phyloP scores from a whole-genome alignment of 176 grass and related monocot genomes.

The Cenchrus fungigraminus region DNA sequence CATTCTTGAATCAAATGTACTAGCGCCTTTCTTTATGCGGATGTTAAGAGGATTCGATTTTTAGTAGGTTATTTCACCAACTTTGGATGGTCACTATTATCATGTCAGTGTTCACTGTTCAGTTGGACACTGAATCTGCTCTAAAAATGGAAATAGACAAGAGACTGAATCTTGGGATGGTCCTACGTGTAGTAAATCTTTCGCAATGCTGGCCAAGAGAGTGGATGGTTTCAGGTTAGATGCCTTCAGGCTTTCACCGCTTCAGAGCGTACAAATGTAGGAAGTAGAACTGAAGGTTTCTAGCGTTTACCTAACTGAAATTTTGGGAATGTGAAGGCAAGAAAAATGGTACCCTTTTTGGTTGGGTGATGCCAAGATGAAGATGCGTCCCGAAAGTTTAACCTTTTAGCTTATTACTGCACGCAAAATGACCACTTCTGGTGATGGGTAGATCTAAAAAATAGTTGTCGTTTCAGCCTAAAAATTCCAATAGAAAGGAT shows the following conservation, averaged over 20 bases:
- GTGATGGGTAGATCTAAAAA: constrained; percentile 43
- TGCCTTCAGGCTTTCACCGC: not conserved
- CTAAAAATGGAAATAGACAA: not conserved
- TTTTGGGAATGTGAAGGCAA: not conserved
- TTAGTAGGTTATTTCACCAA: not conserved
- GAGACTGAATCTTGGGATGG: constrained; percentile 18
- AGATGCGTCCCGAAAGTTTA: not conserved
- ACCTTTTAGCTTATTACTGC: not conserved
- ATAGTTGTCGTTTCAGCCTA: not conserved
- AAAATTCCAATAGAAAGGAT: constrained; percentile 18
- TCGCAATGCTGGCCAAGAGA: not conserved
- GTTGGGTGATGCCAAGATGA: not conserved
- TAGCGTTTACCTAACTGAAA: not conserved
- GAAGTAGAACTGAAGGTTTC: not conserved
- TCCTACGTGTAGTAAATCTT: not conserved
- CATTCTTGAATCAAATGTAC: constrained; percentile 10
- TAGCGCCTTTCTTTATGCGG: not conserved
- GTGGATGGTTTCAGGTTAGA: not conserved
- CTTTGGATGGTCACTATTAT: not conserved
- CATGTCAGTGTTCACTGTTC: constrained; percentile 7
- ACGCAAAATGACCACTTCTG: constrained; percentile 7
- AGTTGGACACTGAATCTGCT: not conserved
- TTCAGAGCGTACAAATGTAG: not conserved
- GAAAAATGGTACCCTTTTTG: not conserved
- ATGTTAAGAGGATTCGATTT: not conserved